Conservation (phyloP, 2,329 filamentous ascomycete species). For the Claviceps arundinis region DNA sequence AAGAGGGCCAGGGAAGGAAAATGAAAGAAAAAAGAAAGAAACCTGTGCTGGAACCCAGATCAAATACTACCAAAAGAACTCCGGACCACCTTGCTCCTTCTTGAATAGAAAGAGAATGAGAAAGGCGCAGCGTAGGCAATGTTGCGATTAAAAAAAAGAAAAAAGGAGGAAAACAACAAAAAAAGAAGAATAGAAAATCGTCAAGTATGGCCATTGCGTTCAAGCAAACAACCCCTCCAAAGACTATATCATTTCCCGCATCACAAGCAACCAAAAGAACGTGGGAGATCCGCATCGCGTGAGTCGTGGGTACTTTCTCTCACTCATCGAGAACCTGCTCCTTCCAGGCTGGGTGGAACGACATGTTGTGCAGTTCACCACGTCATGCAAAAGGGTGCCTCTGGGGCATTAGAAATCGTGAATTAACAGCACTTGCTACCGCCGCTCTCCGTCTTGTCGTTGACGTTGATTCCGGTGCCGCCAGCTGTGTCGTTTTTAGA, state of each 20-base stretch:
- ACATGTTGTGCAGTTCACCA: neutral
- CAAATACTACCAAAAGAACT: slow-evolving; percentile 22
- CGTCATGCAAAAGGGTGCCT: neutral
- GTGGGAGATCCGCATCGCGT: neutral
- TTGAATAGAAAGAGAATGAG: slow-evolving; percentile 10
- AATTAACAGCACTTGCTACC: slow-evolving; percentile 49
- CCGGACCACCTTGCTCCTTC: slow-evolving; percentile 32
- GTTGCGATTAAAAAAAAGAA: slow-evolving; percentile 3
- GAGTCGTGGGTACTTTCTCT: neutral
- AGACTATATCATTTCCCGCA: neutral
- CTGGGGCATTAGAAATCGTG: neutral
- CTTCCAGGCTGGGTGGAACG: neutral
- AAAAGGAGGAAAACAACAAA: neutral
- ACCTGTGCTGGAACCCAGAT: neutral
- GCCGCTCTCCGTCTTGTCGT: slow-evolving; percentile 42
- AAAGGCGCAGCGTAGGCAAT: slow-evolving; percentile 12
- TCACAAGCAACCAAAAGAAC: neutral
- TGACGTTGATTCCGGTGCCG: slow-evolving; percentile 53
- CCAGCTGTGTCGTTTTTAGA: slow-evolving; percentile 58
- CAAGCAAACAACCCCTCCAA: neutral
- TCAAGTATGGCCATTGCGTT: slow-evolving; percentile 1
- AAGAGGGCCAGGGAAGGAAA: slow-evolving; percentile 9
- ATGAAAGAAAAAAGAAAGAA: neutral
- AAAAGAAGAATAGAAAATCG: slow-evolving; percentile 4
- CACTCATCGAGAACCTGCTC: neutral